Conservation (phyloP, 1,284 basidiomycete species). For the Puccinia hordei region DNA sequence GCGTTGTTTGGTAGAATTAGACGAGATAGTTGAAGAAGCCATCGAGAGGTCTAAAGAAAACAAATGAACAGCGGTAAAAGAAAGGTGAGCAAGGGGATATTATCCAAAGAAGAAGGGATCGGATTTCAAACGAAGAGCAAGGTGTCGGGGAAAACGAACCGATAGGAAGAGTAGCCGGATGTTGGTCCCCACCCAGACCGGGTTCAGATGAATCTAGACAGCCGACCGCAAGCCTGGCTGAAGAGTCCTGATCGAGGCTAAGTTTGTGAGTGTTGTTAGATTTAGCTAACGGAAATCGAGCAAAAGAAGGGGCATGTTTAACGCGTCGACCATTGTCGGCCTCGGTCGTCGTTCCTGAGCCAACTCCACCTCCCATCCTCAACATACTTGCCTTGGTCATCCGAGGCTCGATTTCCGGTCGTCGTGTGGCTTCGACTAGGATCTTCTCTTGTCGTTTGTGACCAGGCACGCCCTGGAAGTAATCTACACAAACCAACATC, state of each 20-base stretch:
- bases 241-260: too few species aligned
- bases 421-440: conserved; percentile 3
- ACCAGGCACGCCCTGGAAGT: conserved; percentile 15
- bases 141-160: background rate
- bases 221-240: too few species aligned
- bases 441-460: conserved; percentile 41
- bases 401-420: conserved; percentile 18
- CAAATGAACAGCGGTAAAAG: background rate
- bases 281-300: too few species aligned
- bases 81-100: background rate
- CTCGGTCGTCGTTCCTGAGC: background rate
- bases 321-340: too few species aligned
- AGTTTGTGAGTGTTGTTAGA: too few species aligned
- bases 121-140: too few species aligned
- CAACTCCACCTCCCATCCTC: background rate
- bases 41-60: background rate
- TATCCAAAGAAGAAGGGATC: too few species aligned
- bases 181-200: background rate
- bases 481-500: too few species aligned
- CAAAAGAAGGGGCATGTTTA: too few species aligned
- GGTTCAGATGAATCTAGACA: too few species aligned
- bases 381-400: conserved; percentile 6
- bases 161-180: background rate
- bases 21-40: too few species aligned
- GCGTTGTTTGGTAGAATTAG: background rate